Conservation (phyloP, 768 basidiomycete genomes). For the Auriscalpium orientale region DNA sequence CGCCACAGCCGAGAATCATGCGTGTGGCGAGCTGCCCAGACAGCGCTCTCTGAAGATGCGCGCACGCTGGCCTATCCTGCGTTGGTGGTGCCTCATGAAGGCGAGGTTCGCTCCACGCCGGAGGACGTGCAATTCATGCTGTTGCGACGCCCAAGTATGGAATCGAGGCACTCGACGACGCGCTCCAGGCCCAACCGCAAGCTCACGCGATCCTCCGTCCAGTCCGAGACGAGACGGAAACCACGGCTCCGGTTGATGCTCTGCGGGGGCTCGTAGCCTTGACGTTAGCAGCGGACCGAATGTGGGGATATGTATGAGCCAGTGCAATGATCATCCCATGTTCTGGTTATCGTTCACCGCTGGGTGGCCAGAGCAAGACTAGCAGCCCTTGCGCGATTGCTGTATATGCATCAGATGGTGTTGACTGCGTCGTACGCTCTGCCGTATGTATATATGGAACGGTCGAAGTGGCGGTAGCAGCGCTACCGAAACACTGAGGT, state of each 20-base stretch:
- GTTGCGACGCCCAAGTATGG: neutral
- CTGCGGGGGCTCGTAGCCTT: neutral
- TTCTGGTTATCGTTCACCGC: too few relatives aligned
- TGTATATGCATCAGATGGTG: too few relatives aligned
- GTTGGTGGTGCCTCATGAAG: neutral
- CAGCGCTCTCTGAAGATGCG: neutral
- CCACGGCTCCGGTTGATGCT: neutral
- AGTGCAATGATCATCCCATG: neutral
- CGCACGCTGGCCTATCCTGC: neutral
- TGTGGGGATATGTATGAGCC: neutral
- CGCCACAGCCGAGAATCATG: neutral
- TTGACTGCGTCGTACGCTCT: too few relatives aligned
- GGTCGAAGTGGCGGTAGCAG: too few relatives aligned
- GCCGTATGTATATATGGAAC: too few relatives aligned
- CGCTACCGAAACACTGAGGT: too few relatives aligned
- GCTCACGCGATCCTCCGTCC: neutral
- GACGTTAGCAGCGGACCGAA: neutral
- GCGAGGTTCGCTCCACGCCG: neutral
- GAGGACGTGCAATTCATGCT: neutral
- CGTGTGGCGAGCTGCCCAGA: neutral
- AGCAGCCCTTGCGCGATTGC: too few relatives aligned
- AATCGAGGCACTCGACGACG: neutral
- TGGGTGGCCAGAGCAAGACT: too few relatives aligned
- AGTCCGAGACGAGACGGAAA: neutral
- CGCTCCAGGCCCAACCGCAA: neutral